Evolutionary conservation across 208 protist species (phyloP), one percentile per base, ranked within the genome.

Genomic region (Lotmaria passim): DNA sequence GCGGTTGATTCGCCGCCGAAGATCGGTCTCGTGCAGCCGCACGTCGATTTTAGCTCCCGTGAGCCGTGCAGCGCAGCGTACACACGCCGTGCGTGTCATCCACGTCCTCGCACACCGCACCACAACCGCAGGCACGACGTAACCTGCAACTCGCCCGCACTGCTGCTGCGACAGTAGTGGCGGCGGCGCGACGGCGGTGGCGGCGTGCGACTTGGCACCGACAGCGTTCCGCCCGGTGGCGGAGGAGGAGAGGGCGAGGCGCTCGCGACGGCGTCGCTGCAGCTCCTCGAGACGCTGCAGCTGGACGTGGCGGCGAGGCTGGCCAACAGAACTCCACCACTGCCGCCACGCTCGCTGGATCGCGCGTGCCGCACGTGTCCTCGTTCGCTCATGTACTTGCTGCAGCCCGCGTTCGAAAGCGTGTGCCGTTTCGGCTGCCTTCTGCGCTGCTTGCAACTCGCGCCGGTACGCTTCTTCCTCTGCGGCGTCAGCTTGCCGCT

Each of bases 251-350:
- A 77, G 48, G 0, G 55, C 43, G 23, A 71, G 57, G 0, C 71
- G 53, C 7, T 77, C 71, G 11, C 62, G 62, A 14, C 71, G 71
- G 10, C 65, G 78, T 5, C 77, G 69, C 53, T 73, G 78, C 26
- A 81, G 72, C 51, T 90, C 86, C 60, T 82, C 79, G 8, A 71
- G 64, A 10, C 81, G 83, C n/a, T 73, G 75, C 53, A 69, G 48
- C 63, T 85, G 73, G 15, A 81, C 67, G 44, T 81, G 73, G 10
- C 85, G 81, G 0, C 83, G 81, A 4, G 78, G 63, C 36, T 67
- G 67, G 11, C 91, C 91, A 3, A 89, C 53, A 7, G 69, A 51
- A 11, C 30, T 48, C 88, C 91, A 96, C 91, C 91, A 96, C 46
- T 64, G 70, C 19, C 19, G 62, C 88, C 91, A 96, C 44, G 30